Conservation (phyloP, 768 basidiomycete genomes). For the Crepidotus variabilis region DNA sequence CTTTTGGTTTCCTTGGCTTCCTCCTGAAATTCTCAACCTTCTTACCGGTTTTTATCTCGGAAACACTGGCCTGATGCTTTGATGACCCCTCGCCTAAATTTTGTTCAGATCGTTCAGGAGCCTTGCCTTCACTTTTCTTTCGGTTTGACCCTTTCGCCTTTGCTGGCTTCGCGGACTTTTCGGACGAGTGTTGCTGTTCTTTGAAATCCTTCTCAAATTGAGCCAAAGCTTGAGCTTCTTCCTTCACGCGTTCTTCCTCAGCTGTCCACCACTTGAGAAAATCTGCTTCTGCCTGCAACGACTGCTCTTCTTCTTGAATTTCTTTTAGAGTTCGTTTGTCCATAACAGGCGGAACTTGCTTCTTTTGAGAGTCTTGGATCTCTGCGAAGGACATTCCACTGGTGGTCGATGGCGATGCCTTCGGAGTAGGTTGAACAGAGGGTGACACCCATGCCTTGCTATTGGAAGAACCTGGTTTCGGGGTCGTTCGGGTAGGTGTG, state of each 20-base stretch:
- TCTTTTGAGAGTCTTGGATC: conserved; percentile 74
- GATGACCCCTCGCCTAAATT: background rate
- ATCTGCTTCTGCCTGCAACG: conserved; percentile 63
- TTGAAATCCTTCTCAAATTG: conserved; percentile 11
- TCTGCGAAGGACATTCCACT: conserved; percentile 68
- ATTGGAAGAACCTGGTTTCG: conserved; percentile 16
- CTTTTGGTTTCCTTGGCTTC: background rate
- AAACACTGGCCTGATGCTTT: background rate
- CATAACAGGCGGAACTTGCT: conserved; percentile 34
- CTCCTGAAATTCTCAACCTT: background rate
- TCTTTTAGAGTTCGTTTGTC: conserved; percentile 67
- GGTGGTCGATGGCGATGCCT: conserved; percentile 25
- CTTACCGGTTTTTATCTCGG: background rate
- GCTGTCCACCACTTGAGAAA: conserved; percentile 89
- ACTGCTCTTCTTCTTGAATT: conserved; percentile 83
- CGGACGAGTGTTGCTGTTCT: background rate
- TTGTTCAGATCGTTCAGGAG: background rate
- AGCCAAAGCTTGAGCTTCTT: conserved; percentile 38
- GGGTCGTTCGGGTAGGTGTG: conserved; percentile 45
- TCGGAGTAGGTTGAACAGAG: conserved; percentile 44
- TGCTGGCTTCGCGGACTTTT: conserved; percentile 6
- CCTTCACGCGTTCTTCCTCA: conserved; percentile 70
- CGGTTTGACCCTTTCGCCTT: conserved; percentile 5
- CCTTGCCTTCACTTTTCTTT: background rate
- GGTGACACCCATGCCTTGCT: conserved; percentile 62